phyloP scores from a whole-genome alignment of 257 asterid species.

The Solanum pennellii region DNA sequence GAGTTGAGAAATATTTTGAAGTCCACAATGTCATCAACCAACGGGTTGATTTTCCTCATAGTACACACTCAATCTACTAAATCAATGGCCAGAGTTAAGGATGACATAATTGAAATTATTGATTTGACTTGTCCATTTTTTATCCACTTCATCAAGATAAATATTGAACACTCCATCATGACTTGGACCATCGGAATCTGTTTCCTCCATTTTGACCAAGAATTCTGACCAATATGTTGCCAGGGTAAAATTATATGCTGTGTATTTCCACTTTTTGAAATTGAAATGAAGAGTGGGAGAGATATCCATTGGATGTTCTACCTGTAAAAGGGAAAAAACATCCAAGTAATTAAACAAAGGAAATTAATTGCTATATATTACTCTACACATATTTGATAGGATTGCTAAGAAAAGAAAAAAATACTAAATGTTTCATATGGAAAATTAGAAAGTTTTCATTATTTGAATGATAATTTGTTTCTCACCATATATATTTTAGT shows the following conservation, averaged over 20 bases:
- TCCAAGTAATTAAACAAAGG: not conserved
- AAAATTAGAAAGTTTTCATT: too few relatives aligned
- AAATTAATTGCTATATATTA: too few relatives aligned
- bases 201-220: not conserved
- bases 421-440: too few relatives aligned
- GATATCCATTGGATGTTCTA: not conserved
- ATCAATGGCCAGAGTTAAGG: slow-evolving; percentile 1
- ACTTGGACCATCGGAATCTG: not conserved
- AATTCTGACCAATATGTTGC: slow-evolving; percentile 4
- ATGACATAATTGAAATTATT: not conserved
- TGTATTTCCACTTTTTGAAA: slow-evolving; percentile 1
- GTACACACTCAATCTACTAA: not conserved
- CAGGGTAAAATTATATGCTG: slow-evolving; percentile 1
- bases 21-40: not conserved
- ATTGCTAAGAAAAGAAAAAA: too few relatives aligned
- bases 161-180: not conserved
- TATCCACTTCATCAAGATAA: not conserved
- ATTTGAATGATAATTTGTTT: too few relatives aligned
- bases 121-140: not conserved
- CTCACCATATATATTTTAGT: too few relatives aligned
- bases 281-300: not conserved
- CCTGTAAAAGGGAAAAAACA: not conserved
- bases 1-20: not conserved
- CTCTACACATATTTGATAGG: too few relatives aligned
- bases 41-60: not conserved